Conservation (phyloP, 345 rosid genomes). For the Eutrema heterophyllum region DNA sequence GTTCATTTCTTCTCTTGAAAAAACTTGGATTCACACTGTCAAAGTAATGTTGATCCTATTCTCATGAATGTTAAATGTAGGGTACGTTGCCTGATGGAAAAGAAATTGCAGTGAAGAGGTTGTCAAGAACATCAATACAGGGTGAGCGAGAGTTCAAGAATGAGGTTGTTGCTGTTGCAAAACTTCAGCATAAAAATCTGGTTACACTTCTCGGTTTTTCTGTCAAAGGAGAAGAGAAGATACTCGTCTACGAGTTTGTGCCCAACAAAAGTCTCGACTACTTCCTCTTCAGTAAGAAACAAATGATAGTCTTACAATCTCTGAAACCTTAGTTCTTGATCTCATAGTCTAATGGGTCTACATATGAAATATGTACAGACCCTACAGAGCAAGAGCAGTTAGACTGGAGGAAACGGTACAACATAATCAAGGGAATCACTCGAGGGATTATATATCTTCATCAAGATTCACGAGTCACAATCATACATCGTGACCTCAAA, state of each 20-base stretch:
- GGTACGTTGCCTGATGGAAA: not conserved
- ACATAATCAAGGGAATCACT: constrained; percentile 42
- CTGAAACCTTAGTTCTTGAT: not conserved
- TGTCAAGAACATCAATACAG: constrained; percentile 20
- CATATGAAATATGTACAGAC: constrained; percentile 27
- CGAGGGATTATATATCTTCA: constrained; percentile 41
- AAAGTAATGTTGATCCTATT: too few species aligned
- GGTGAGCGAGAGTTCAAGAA: not conserved
- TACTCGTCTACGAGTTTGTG: constrained; percentile 15
- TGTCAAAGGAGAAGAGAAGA: constrained; percentile 15
- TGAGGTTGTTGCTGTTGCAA: too few species aligned
- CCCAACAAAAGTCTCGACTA: constrained; percentile 24
- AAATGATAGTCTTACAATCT: too few species aligned
- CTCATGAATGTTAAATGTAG: too few species aligned
- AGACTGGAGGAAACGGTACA: constrained; percentile 44
- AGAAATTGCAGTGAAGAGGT: constrained; percentile 10
- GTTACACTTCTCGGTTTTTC: constrained; percentile 19
- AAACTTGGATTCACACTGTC: too few species aligned
- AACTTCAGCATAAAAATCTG: not conserved
- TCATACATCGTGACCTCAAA: constrained; percentile 61
- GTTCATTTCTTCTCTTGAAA: not conserved
- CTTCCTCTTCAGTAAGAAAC: constrained; percentile 11
- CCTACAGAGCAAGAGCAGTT: constrained; percentile 19
- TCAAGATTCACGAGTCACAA: constrained; percentile 42
- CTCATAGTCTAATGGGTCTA: not conserved